A percentile compares a stretch with the other conserved stretches of the same genome.
These are phyloP conservation scores for Mrakia frigida DNA, from an alignment of 768 basidiomycete genomes.

Conservation along the genomic window DNA sequence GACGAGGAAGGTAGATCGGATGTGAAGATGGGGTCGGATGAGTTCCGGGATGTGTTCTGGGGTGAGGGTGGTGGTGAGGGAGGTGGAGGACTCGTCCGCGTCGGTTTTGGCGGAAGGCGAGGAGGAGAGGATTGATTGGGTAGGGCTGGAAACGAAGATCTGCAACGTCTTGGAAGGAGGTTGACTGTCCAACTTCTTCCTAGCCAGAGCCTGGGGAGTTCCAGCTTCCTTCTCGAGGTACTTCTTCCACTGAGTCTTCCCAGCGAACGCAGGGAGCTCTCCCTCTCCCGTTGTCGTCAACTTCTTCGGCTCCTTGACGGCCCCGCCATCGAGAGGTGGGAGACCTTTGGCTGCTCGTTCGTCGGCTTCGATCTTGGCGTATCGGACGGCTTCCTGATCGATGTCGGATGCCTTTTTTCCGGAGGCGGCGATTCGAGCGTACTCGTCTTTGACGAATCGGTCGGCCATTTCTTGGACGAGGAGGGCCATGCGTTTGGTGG, in stretches of 20 bases:
- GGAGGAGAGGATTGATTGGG: background rate
- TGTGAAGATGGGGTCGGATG: background rate
- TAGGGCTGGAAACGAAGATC: background rate
- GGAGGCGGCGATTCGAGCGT: background rate
- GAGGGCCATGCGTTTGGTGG: background rate
- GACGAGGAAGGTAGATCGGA: slow-evolving; percentile 10
- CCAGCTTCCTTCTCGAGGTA: background rate
- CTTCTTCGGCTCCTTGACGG: background rate
- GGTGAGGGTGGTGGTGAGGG: background rate
- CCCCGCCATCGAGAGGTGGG: background rate
- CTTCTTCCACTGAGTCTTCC: background rate
- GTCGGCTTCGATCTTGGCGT: background rate
- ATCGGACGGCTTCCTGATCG: background rate
- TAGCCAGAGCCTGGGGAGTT: background rate
- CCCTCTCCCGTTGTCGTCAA: background rate
- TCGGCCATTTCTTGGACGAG: slow-evolving; percentile 21
- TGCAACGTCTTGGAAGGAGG: background rate
- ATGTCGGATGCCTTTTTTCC: background rate
- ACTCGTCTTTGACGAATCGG: slow-evolving; percentile 14
- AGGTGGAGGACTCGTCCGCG: background rate
- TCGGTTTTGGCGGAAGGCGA: background rate
- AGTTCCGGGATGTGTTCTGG: background rate
- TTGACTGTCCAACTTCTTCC: background rate
- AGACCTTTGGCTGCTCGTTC: background rate
- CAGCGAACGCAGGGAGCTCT: background rate